Percentiles rank a stretch among this genome's conserved stretches.
phyloP scores from a whole-genome alignment of 768 basidiomycete species.

The Lentinula boryana region DNA sequence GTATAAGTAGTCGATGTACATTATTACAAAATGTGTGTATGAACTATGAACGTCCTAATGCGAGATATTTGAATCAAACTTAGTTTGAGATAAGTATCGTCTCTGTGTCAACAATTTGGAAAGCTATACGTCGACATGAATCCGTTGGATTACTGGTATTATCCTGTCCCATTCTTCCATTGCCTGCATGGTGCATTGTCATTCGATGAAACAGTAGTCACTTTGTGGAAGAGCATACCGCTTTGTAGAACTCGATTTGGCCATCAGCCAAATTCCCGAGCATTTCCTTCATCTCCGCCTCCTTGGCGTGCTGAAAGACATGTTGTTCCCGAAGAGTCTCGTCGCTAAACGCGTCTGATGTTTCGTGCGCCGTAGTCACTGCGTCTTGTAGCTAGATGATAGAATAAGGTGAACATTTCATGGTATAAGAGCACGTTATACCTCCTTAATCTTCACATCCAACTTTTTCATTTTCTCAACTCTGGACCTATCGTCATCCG shows the following conservation, averaged over 20 bases:
- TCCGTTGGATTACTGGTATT: slow-evolving; percentile 89
- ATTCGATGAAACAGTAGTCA: background rate
- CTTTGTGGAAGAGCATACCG: slow-evolving; percentile 35
- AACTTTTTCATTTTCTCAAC: slow-evolving; percentile 93
- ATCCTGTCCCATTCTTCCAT: slow-evolving; percentile 98
- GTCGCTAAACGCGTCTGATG: slow-evolving; percentile 93
- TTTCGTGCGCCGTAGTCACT: slow-evolving; percentile 91
- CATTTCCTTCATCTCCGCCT: slow-evolving; percentile 97
- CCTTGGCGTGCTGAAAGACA: slow-evolving; percentile 85
- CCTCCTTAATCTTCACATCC: slow-evolving; percentile 95
- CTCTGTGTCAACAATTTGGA: background rate
- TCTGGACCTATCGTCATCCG: slow-evolving; percentile 88
- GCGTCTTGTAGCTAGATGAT: slow-evolving; percentile 83
- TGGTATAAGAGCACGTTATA: slow-evolving; percentile 22
- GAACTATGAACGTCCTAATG: background rate
- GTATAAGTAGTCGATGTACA: background rate
- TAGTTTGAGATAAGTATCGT: slow-evolving; percentile 6
- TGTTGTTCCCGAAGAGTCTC: slow-evolving; percentile 90
- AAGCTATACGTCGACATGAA: slow-evolving; percentile 81
- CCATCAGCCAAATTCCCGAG: slow-evolving; percentile 85
- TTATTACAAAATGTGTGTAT: slow-evolving; percentile 2
- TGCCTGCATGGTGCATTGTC: slow-evolving; percentile 40
- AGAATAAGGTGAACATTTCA: background rate
- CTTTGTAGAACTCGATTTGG: slow-evolving; percentile 91
- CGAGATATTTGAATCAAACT: background rate